Base-by-base conservation (phyloP, 1,284 basidiomycete genomes). In the Chalciporus sp. region DNA sequence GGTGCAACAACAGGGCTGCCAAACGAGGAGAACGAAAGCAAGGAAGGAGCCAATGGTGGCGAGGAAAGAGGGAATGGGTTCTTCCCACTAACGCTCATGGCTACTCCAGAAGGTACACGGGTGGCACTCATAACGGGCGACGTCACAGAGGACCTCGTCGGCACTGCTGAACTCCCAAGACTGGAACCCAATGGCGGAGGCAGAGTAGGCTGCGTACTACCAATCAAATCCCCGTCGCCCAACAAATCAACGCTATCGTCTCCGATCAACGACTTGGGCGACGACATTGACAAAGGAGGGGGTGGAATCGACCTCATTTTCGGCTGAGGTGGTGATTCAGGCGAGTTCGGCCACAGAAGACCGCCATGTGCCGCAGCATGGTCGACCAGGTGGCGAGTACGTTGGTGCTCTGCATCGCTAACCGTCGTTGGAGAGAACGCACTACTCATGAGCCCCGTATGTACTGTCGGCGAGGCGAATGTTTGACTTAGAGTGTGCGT, bases 331-430 rank as follows among this genome's bases (percentile, higher is more conserved):
- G 19, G 49, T n/a, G 56, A 31, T 9, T 23, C 47, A 1, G 67
- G 75, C 10, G 84, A 81, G 23, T 82, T 79, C n/a, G 85, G 84
- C 86, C 86, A 88, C 47, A 57, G n/a, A 0, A 74, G 68, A 3
- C 84, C 84, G 5, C 67, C 69, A 17, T 74, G 74, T 7, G 82
- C 67, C 9, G 83, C 82, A 8, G 81, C 84, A 16, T 68, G 69
- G 57, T 82, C 76, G 53, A 88, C 65, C 23, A 88, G 69, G 58
- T 76, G 83, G 58, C 78, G 65, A 6, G 84, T 84, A 49, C 82
- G 79, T 54, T 76, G 73, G 61, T 83, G 84, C 51, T 65, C 54
- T 57, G 60, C 55, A 56, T 61, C 17, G 56, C 61, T 56, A 56
- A 65, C 51, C 50, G 61, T 58, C 52, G 65, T 33, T 52, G 49